Percentiles rank a stretch among this genome's conserved stretches.
Evolutionary conservation across 139 green algal species (phyloP).

Genomic region (Medakamo hakoo): DNA sequence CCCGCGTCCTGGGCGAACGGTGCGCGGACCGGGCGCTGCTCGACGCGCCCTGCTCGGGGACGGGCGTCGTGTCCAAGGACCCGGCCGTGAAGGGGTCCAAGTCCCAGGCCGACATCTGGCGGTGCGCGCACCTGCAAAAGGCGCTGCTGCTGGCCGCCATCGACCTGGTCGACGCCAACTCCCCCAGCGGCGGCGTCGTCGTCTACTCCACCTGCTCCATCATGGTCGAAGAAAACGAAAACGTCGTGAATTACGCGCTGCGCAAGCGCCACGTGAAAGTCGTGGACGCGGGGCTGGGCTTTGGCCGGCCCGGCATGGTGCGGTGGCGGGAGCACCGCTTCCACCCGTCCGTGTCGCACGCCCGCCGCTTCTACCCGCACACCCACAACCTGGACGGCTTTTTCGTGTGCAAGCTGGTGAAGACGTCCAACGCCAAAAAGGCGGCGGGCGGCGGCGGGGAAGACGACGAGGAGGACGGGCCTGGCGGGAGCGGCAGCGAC

Average conservation of each 20-base stretch:
- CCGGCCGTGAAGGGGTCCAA: constrained; percentile 78
- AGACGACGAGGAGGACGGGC: constrained; percentile 14
- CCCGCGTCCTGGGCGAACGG: constrained; percentile 58
- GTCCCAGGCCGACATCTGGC: constrained; percentile 74
- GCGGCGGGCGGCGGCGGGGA: constrained; percentile 10
- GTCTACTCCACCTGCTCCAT: constrained; percentile 98
- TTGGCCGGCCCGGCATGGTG: constrained; percentile 74
- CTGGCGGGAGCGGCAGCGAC: background rate
- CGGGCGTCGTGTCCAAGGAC: constrained; percentile 93
- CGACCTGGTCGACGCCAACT: constrained; percentile 78
- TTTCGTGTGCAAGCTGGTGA: constrained; percentile 99
- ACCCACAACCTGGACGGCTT: constrained; percentile 99
- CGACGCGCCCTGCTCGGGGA: constrained; percentile 94
- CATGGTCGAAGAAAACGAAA: constrained; percentile 97
- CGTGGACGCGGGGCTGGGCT: constrained; percentile 80
- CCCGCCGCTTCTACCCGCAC: constrained; percentile 92
- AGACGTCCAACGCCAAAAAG: constrained; percentile 66
- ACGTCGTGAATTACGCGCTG: constrained; percentile 93
- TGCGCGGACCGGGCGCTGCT: constrained; percentile 86
- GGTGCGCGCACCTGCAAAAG: constrained; percentile 87
- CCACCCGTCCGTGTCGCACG: constrained; percentile 70
- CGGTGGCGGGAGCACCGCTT: constrained; percentile 84
- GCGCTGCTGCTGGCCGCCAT: constrained; percentile 94
- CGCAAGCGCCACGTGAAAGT: constrained; percentile 92
- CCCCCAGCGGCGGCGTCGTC: constrained; percentile 59